A percentile compares a stretch with the other conserved stretches of the same genome.
Evolutionary conservation across 768 basidiomycete species (phyloP).

Genomic region (Botryobasidium botryosum): DNA sequence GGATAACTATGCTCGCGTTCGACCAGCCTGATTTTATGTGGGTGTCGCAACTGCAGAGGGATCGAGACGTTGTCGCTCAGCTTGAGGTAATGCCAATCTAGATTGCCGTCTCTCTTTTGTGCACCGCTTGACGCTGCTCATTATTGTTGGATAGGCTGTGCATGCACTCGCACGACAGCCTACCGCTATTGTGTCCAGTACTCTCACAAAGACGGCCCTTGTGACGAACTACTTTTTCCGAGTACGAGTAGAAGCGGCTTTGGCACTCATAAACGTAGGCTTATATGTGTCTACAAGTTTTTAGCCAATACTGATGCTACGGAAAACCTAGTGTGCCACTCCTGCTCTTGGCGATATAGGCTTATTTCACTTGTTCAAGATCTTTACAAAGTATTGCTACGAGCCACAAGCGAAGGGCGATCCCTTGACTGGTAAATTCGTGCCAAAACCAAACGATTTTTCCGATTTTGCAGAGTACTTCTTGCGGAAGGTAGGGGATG

Average conservation of each 20-base stretch:
- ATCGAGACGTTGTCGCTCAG: slow-evolving; percentile 93
- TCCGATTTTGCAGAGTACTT: slow-evolving; percentile 85
- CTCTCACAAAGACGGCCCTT: slow-evolving; percentile 80
- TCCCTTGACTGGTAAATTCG: slow-evolving; percentile 70
- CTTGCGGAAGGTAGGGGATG: slow-evolving; percentile 61
- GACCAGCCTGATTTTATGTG: slow-evolving; percentile 98
- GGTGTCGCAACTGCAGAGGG: slow-evolving; percentile 88
- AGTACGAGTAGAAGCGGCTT: slow-evolving; percentile 86
- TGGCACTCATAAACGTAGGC: slow-evolving; percentile 55
- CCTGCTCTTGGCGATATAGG: slow-evolving; percentile 74
- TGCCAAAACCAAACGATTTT: slow-evolving; percentile 93
- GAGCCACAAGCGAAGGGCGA: slow-evolving; percentile 70
- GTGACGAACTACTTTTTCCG: slow-evolving; percentile 94
- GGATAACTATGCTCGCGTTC: slow-evolving; percentile 86
- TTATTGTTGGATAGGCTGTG: slow-evolving; percentile 51
- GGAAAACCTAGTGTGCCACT: slow-evolving; percentile 91
- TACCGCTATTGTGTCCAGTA: slow-evolving; percentile 74
- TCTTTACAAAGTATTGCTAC: slow-evolving; percentile 82
- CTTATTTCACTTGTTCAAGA: slow-evolving; percentile 87
- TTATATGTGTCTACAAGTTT: slow-evolving; percentile 4
- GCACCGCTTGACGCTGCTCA: slow-evolving; percentile 6
- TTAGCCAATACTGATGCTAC: too few relatives aligned
- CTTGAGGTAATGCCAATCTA: slow-evolving; percentile 52
- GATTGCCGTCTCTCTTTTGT: too few relatives aligned
- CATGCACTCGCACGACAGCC: slow-evolving; percentile 67